These are phyloP conservation scores for Hypoxylon sp. DNA, from an alignment of 2,329 filamentous ascomycete species.

Conservation along the genomic window DNA sequence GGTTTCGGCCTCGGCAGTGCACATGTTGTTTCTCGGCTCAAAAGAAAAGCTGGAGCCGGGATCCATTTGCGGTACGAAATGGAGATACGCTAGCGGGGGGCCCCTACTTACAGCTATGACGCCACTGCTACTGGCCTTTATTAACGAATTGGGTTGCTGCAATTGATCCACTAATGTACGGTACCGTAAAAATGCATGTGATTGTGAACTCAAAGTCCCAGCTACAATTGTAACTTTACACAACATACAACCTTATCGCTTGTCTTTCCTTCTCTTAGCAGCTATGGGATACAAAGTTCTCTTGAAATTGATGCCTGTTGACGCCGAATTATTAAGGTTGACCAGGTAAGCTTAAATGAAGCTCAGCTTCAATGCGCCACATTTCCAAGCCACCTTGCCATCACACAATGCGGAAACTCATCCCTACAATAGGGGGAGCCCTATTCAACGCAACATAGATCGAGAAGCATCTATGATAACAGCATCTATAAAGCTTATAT, in stretches of 20 bases:
- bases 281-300: too few species aligned
- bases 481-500: not conserved
- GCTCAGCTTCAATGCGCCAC: not conserved
- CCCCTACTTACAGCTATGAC: conserved; percentile 28
- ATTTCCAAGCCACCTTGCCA: not conserved
- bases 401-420: not conserved
- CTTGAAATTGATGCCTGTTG: not conserved
- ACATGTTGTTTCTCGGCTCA: conserved; percentile 41
- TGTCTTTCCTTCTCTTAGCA: not conserved
- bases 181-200: conserved; percentile 16
- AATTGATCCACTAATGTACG: not conserved
- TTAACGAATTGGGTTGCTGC: conserved; percentile 1
- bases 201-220: conserved; percentile 9
- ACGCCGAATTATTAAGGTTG: not conserved
- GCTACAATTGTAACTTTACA: not conserved
- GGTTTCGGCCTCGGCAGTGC: conserved; percentile 41
- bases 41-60: conserved; percentile 26
- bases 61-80: conserved; percentile 2
- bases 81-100: conserved; percentile 18
- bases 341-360: conserved; percentile 7
- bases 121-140: conserved; percentile 5
- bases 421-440: too few species aligned
- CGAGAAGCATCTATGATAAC: not conserved
- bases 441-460: not conserved
- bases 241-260: not conserved